Conservation (phyloP, 495 filamentous ascomycete species). For the Lasiosphaeria hispida region DNA sequence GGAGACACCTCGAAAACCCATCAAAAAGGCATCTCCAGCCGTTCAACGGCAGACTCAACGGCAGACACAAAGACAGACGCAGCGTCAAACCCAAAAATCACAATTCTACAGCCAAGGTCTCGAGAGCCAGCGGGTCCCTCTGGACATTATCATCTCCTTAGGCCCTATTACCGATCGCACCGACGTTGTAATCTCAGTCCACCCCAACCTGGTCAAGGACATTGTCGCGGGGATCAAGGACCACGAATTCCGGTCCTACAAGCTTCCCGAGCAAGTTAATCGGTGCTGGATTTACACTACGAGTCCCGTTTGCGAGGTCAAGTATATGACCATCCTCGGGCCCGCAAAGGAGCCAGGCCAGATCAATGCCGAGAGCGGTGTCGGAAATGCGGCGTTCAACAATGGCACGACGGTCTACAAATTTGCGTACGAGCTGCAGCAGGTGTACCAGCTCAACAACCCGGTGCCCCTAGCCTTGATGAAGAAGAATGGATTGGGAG, state of each 20-base stretch:
- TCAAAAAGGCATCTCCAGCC: constrained; percentile 14
- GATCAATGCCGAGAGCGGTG: constrained; percentile 34
- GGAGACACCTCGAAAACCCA: constrained; percentile 22
- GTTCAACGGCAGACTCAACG: constrained; percentile 12
- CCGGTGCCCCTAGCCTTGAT: constrained; percentile 43
- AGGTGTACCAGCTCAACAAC: constrained; percentile 53
- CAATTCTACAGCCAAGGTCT: constrained; percentile 41
- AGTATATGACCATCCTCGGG: constrained; percentile 50
- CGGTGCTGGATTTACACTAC: constrained; percentile 51
- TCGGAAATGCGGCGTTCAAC: constrained; percentile 51
- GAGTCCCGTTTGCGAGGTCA: constrained; percentile 37
- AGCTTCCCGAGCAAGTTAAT: constrained; percentile 36
- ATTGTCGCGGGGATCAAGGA: constrained; percentile 41
- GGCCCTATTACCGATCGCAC: constrained; percentile 45
- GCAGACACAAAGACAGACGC: constrained; percentile 10
- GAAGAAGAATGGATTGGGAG: constrained; percentile 43
- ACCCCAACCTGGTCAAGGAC: constrained; percentile 35
- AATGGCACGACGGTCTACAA: constrained; percentile 27
- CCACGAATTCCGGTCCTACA: constrained; percentile 47
- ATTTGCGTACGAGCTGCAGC: constrained; percentile 47
- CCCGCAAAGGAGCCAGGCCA: constrained; percentile 40
- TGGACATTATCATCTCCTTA: constrained; percentile 42
- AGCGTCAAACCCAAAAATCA: constrained; percentile 20
- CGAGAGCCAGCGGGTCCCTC: constrained; percentile 50
- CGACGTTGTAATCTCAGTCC: constrained; percentile 47